Conservation (phyloP, 257 asterid species). For the Penstemon newberryi region DNA sequence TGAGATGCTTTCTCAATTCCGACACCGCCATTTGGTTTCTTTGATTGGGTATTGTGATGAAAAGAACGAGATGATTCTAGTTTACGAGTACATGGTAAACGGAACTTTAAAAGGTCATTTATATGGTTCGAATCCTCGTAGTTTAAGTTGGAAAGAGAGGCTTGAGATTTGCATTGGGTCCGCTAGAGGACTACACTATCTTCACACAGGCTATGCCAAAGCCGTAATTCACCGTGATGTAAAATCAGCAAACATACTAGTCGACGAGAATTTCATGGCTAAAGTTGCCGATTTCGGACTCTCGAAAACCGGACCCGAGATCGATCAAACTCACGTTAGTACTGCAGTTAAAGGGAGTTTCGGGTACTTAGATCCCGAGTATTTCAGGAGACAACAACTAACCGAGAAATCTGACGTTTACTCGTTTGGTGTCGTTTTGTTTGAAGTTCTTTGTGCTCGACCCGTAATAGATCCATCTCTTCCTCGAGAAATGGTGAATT, state of each 20-base stretch:
- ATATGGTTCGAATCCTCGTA: conserved; percentile 53
- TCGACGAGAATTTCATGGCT: conserved; percentile 78
- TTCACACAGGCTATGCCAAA: conserved; percentile 72
- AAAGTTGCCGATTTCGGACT: conserved; percentile 88
- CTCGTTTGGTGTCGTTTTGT: conserved; percentile 74
- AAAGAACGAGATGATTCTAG: conserved; percentile 61
- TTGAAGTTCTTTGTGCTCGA: conserved; percentile 76
- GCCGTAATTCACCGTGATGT: conserved; percentile 84
- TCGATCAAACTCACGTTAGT: conserved; percentile 86
- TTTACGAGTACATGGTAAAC: conserved; percentile 54
- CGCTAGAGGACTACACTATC: conserved; percentile 79
- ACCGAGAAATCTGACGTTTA: conserved; percentile 53
- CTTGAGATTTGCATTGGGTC: conserved; percentile 85
- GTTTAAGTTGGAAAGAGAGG: conserved; percentile 77
- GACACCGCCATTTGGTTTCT: conserved; percentile 82
- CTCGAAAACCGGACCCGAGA: conserved; percentile 78
- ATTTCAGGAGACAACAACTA: too few species aligned
- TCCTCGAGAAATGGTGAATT: conserved; percentile 77
- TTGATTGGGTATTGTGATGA: conserved; percentile 83
- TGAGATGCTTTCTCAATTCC: conserved; percentile 83
- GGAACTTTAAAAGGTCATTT: conserved; percentile 79
- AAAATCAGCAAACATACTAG: conserved; percentile 78
- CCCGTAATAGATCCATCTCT: conserved; percentile 83
- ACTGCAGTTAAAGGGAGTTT: conserved; percentile 38
- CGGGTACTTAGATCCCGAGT: too few species aligned